These are phyloP conservation scores for Ophiostoma perfectum DNA, from an alignment of 2,329 filamentous ascomycete genomes.

Conservation along the genomic window DNA sequence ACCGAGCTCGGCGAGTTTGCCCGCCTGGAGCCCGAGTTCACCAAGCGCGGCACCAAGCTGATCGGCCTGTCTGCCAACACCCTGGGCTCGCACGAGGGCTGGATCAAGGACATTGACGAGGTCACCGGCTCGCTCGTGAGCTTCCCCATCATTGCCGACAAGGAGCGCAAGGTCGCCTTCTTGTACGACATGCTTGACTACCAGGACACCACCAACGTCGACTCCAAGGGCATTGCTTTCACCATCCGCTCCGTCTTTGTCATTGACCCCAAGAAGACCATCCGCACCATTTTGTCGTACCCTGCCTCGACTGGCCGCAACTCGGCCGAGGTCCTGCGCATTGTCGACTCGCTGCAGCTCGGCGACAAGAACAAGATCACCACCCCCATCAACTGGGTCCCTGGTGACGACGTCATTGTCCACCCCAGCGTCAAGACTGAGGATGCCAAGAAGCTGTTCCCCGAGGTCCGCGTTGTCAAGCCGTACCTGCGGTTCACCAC, in stretches of 20 bases:
- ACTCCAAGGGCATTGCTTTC: slow-evolving; percentile 78
- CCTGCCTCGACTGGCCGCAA: slow-evolving; percentile 85
- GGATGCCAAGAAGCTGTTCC: slow-evolving; percentile 84
- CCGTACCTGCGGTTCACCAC: slow-evolving; percentile 70
- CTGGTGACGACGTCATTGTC: slow-evolving; percentile 87
- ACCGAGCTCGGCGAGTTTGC: slow-evolving; percentile 89
- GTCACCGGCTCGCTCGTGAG: slow-evolving; percentile 63
- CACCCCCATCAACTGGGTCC: slow-evolving; percentile 85
- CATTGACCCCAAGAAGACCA: slow-evolving; percentile 90
- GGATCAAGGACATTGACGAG: slow-evolving; percentile 86
- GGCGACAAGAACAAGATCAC: slow-evolving; percentile 85
- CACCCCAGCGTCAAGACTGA: slow-evolving; percentile 76
- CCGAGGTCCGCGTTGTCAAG: slow-evolving; percentile 64
- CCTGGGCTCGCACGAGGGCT: slow-evolving; percentile 73
- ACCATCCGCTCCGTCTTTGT: slow-evolving; percentile 94
- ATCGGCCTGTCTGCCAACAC: slow-evolving; percentile 87
- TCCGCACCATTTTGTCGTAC: slow-evolving; percentile 87
- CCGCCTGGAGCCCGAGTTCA: slow-evolving; percentile 82
- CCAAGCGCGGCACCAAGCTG: slow-evolving; percentile 81
- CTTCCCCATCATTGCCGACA: slow-evolving; percentile 80
- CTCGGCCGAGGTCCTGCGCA: slow-evolving; percentile 70
- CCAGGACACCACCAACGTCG: slow-evolving; percentile 75
- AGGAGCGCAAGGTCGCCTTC: slow-evolving; percentile 68
- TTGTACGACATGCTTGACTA: slow-evolving; percentile 79
- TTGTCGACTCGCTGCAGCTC: slow-evolving; percentile 72